A percentile compares a stretch with the other conserved stretches of the same genome.
phyloP scores from a whole-genome alignment of 345 rosid species.

The Aethionema arabicum region DNA sequence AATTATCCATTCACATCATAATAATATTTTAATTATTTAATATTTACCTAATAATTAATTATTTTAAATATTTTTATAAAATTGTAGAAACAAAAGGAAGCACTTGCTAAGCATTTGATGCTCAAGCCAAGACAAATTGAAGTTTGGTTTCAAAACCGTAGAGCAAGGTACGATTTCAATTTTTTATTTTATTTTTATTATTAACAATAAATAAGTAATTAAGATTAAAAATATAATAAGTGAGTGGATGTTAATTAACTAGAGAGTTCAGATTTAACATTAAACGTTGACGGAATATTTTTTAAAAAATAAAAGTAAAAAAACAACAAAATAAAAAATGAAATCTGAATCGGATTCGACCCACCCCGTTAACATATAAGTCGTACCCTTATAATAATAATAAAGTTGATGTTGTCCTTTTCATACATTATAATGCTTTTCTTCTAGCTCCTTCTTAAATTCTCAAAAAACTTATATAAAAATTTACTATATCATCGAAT shows the following conservation, averaged over 20 bases:
- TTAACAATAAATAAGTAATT: conserved; percentile 14
- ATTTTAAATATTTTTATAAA: not conserved
- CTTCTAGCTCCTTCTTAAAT: conserved; percentile 31
- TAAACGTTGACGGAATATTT: conserved; percentile 41
- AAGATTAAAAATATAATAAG: conserved; percentile 24
- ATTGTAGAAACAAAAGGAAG: conserved; percentile 88
- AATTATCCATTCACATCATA: not conserved
- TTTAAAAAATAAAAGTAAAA: not conserved
- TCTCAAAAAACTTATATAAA: conserved; percentile 17
- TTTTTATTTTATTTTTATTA: not conserved
- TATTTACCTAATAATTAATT: not conserved
- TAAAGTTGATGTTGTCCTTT: conserved; percentile 35
- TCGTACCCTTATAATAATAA: conserved; percentile 39
- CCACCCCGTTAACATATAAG: conserved; percentile 42
- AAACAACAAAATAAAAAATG: conserved; percentile 18
- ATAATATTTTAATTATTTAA: not conserved
- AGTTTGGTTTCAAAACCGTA: conserved; percentile 99
- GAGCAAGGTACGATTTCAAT: conserved; percentile 77
- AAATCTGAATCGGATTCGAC: conserved; percentile 44
- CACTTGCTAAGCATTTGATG: conserved; percentile 72
- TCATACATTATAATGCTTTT: conserved; percentile 32
- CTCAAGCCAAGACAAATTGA: conserved; percentile 90
- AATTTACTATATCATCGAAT: not conserved
- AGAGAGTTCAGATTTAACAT: conserved; percentile 28
- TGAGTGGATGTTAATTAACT: conserved; percentile 25